Percentiles rank a stretch among this genome's conserved stretches.
Conservation (phyloP, 495 filamentous ascomycete genomes). For the Daldinia loculata region DNA sequence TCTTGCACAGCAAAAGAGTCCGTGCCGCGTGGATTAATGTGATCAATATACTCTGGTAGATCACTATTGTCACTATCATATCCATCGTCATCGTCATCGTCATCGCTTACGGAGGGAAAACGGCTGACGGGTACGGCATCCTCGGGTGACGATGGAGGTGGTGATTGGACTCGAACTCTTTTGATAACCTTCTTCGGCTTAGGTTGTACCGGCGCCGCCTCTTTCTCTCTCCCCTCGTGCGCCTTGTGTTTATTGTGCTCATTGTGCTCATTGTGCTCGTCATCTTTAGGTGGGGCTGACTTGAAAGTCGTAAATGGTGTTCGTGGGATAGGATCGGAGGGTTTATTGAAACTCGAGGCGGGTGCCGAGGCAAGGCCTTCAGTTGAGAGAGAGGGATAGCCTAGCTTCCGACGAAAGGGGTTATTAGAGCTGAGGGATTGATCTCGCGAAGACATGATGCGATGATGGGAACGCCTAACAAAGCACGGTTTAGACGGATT, state of each 20-base stretch:
- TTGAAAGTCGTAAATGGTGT: constrained; percentile 44
- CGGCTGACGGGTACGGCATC: constrained; percentile 40
- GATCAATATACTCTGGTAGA: constrained; percentile 33
- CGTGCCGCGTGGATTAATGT: constrained; percentile 42
- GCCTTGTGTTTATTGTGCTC: background rate
- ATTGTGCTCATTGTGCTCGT: constrained; percentile 20
- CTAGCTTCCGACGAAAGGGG: constrained; percentile 56
- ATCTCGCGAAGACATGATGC: constrained; percentile 36
- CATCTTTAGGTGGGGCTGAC: constrained; percentile 35
- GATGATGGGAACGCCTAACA: constrained; percentile 12
- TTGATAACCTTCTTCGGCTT: constrained; percentile 61
- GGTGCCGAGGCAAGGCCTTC: constrained; percentile 16
- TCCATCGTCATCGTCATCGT: constrained; percentile 37
- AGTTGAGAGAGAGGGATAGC: constrained; percentile 25
- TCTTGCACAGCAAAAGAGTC: constrained; percentile 16
- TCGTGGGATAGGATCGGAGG: constrained; percentile 29
- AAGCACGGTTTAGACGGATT: constrained; percentile 20
- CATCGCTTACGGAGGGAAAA: constrained; percentile 44
- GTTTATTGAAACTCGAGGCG: constrained; percentile 25
- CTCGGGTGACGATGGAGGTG: constrained; percentile 61
- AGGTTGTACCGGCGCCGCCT: constrained; percentile 42
- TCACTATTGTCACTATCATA: constrained; percentile 41
- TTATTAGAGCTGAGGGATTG: constrained; percentile 56
- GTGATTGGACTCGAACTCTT: constrained; percentile 65
- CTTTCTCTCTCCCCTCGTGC: constrained; percentile 23